Conservation (phyloP, 306 rosid genomes). For the Citrullus amarus region DNA sequence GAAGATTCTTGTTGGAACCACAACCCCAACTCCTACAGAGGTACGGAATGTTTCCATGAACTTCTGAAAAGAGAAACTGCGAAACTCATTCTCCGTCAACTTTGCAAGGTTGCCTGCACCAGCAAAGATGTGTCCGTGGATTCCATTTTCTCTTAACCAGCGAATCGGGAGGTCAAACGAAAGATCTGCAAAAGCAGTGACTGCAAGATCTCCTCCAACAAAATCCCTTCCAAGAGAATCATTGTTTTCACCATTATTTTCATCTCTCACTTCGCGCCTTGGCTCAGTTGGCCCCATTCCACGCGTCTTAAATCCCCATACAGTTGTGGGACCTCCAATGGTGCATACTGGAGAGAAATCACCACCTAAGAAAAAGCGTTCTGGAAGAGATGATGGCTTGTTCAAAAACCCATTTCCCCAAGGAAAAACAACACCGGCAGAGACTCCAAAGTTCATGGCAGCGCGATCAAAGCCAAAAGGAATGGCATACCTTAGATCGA, state of each 20-base stretch:
- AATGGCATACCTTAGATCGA: conserved; percentile 74
- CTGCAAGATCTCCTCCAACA: conserved; percentile 94
- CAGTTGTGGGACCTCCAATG: conserved; percentile 69
- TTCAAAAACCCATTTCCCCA: conserved; percentile 77
- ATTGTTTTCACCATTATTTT: conserved; percentile 24
- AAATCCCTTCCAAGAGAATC: conserved; percentile 52
- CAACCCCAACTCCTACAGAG: conserved; percentile 84
- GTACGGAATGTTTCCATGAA: conserved; percentile 70
- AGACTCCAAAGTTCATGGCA: conserved; percentile 82
- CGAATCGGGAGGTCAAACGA: conserved; percentile 79
- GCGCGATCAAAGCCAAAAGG: conserved; percentile 78
- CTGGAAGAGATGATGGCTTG: conserved; percentile 83
- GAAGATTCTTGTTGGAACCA: conserved; percentile 69
- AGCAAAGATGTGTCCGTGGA: conserved; percentile 89
- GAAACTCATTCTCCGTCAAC: conserved; percentile 68
- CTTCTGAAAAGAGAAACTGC: conserved; percentile 41
- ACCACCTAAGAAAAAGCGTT: conserved; percentile 90
- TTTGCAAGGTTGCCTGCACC: conserved; percentile 83
- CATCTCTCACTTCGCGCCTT: conserved; percentile 40
- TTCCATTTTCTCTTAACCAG: conserved; percentile 82
- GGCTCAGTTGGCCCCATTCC: conserved; percentile 87
- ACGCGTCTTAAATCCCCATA: conserved; percentile 86
- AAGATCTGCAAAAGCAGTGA: conserved; percentile 84
- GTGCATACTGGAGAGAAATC: conserved; percentile 91
- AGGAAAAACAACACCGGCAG: conserved; percentile 70